phyloP scores from a whole-genome alignment of 441 rosid species.

The Monsonia emarginata region DNA sequence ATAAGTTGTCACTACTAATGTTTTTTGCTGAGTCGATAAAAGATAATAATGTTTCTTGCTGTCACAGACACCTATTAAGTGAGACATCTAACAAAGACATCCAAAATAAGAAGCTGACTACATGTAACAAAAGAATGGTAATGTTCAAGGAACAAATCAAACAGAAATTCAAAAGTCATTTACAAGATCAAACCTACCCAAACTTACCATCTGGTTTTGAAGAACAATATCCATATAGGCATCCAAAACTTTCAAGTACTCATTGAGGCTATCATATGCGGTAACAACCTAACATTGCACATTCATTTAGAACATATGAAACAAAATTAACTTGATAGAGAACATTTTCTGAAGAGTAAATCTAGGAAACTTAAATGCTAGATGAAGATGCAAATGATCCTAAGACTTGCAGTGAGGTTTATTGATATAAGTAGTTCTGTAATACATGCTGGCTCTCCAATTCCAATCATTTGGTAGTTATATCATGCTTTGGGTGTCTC shows the following conservation, averaged over 20 bases:
- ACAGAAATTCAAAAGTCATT: slow-evolving; percentile 1
- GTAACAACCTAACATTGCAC: slow-evolving; percentile 39
- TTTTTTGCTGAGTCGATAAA: no score
- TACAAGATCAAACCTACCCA: slow-evolving; percentile 10
- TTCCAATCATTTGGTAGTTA: not conserved
- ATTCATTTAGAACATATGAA: slow-evolving; percentile 12
- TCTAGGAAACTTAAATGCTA: not conserved
- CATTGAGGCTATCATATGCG: slow-evolving; percentile 47
- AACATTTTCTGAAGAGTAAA: not conserved
- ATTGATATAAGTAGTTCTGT: not conserved
- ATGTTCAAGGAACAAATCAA: slow-evolving; percentile 11
- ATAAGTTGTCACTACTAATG: not conserved
- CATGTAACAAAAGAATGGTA: not conserved
- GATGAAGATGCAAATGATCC: not conserved
- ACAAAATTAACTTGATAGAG: slow-evolving; percentile 14
- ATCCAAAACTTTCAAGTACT: slow-evolving; percentile 66
- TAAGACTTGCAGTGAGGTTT: not conserved
- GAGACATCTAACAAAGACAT: not conserved
- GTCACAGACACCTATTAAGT: not conserved
- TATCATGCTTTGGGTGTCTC: not conserved
- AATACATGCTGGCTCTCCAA: not conserved
- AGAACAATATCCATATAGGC: slow-evolving; percentile 69
- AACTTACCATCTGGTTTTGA: slow-evolving; percentile 64
- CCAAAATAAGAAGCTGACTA: not conserved
- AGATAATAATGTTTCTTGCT: not conserved